Evolutionary conservation across 495 filamentous ascomycete species (phyloP).

Genomic region (Hypoxylon intermedium): DNA sequence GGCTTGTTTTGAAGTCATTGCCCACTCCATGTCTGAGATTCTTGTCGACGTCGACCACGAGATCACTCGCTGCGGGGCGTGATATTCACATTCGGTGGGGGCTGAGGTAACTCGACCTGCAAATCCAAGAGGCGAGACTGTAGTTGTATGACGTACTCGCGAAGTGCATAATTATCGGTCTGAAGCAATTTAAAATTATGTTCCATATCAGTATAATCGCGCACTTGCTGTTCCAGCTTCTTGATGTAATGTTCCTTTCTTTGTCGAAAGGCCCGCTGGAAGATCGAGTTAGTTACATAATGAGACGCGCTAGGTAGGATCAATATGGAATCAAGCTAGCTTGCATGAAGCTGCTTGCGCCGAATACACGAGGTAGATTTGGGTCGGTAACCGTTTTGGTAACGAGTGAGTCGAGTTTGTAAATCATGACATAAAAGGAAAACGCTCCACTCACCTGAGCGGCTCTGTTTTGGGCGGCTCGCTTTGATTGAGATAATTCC

Average conservation of each 20-base stretch:
- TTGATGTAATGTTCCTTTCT: constrained; percentile 98
- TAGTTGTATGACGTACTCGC: constrained; percentile 89
- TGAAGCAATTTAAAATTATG: constrained; percentile 76
- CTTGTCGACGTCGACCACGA: too few relatives aligned
- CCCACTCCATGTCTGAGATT: too few relatives aligned
- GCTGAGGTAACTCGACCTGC: constrained; percentile 81
- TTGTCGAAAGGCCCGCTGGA: constrained; percentile 92
- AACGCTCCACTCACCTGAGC: constrained; percentile 74
- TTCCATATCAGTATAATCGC: constrained; percentile 72
- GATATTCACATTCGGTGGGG: constrained; percentile 64
- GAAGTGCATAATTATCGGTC: constrained; percentile 84
- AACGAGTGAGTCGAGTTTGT: constrained; percentile 14
- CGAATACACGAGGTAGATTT: constrained; percentile 9
- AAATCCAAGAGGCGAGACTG: constrained; percentile 88
- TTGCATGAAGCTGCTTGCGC: constrained; percentile 7
- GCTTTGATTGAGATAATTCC: constrained; percentile 91
- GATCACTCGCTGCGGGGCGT: constrained; percentile 54
- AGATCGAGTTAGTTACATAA: constrained; percentile 39
- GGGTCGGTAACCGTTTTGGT: constrained; percentile 21
- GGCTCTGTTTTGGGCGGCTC: constrained; percentile 94
- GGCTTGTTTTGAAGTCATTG: too few relatives aligned
- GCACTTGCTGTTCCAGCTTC: constrained; percentile 89
- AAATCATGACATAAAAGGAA: constrained; percentile 20
- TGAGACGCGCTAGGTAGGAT: constrained; percentile 7
- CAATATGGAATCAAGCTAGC: constrained; percentile 16